phyloP scores from a whole-genome alignment of 1,284 basidiomycete genomes.

The Polyporus tsugae region DNA sequence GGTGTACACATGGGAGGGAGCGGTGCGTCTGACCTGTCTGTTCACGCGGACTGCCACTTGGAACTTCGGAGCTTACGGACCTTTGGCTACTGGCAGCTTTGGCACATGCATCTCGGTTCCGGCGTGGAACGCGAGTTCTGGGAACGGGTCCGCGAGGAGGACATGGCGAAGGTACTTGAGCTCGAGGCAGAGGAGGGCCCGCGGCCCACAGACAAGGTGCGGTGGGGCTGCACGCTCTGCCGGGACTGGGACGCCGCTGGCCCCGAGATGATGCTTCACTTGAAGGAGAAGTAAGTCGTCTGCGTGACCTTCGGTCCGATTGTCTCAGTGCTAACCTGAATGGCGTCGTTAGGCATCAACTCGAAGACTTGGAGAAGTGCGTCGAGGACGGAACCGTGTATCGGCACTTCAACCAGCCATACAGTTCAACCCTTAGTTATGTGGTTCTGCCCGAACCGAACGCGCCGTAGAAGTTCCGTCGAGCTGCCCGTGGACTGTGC shows the following conservation, averaged over 20 bases:
- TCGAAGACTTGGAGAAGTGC: background rate
- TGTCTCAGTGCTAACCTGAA: background rate
- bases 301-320: background rate
- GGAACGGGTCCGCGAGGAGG: background rate
- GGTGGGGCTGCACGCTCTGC: background rate
- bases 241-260: background rate
- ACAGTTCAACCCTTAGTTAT: background rate
- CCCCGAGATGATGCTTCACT: background rate
- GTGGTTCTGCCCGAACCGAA: background rate
- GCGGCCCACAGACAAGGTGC: background rate
- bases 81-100: background rate
- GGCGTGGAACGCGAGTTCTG: background rate
- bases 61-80: background rate
- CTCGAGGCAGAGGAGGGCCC: background rate
- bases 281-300: background rate
- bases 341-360: background rate
- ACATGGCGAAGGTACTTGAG: background rate
- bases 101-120: background rate
- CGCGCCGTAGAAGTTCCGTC: background rate
- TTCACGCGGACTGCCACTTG: background rate
- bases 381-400: background rate
- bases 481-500: background rate
- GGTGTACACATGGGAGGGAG: background rate
- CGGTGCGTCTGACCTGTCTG: background rate
- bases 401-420: background rate